Evolutionary conservation across 768 basidiomycete genomes (phyloP), one percentile per base, ranked within the genome.

Genomic region (Auricularia auricula-judae): DNA sequence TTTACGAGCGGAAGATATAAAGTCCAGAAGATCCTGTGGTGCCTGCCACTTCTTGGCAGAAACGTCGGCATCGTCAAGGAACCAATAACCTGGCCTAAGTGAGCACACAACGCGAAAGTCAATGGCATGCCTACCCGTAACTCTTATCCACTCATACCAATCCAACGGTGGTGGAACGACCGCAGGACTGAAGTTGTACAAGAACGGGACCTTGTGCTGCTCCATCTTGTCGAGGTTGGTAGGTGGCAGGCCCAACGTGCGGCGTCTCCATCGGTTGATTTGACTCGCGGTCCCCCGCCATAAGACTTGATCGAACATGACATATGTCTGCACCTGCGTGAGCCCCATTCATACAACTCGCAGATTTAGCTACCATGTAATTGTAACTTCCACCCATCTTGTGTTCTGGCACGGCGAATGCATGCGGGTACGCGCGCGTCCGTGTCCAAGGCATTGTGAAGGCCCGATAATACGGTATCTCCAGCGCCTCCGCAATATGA

Each of bases 331-430:
- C 36, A 63, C 62, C 62, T 44, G 23, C 33, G 7, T 29, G 23
- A 59, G 56, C 29, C 11, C 56, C 3, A 21, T 51, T 8, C 14
- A 21, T 51, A 18, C 5, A 10, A 5, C 47, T 18, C 47, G 11
- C 11, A 58, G 39, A n/a, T 35, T 29, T 16, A 63, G 80, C 61
- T 71, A 92, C 91, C 95, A 99, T 97, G 74, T 98, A 99, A 72
- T 99, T 99, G 75, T 98, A 99, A 66, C 91, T 81, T 34, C 96
- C 96, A 11, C 96, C 97, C 87, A 97, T 93, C 88, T 97, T 98
- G 70, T 84, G 86, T 63, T 98, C 97, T 3, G 97, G 97, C 3
- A 98, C 97, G 14, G 94, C 97, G 69, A 99, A 96, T 2, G 96
- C 95, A 72, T 98, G 96, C 2, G 97, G 96, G 74, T 98, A 99